These are phyloP conservation scores for Pichia sp. DNA, from an alignment of 1,139 yeast species.

Conservation along the genomic window DNA sequence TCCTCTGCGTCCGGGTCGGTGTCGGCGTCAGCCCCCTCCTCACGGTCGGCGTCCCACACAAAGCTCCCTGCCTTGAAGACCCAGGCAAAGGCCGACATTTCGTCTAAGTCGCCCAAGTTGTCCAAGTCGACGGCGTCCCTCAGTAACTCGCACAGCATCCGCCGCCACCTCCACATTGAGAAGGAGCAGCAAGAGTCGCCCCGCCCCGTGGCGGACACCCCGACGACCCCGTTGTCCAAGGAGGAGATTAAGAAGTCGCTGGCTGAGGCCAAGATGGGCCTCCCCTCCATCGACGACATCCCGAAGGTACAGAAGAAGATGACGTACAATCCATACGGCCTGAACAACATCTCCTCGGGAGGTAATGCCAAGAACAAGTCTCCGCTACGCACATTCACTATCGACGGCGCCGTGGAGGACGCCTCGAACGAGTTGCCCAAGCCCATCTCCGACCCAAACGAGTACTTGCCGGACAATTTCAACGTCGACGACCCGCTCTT, in stretches of 20 bases:
- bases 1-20: not conserved
- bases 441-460: conserved; percentile 69
- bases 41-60: conserved; percentile 4
- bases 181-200: not conserved
- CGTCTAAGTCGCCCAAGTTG: not conserved
- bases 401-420: conserved; percentile 34
- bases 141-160: not conserved
- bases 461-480: conserved; percentile 51
- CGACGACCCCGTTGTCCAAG: conserved; percentile 9
- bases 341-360: conserved; percentile 18
- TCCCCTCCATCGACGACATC: conserved; percentile 28
- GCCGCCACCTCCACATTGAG: conserved; percentile 5
- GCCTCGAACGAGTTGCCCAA: conserved; percentile 47
- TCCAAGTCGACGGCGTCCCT: not conserved
- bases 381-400: conserved; percentile 8
- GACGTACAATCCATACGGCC: conserved; percentile 33
- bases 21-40: not conserved
- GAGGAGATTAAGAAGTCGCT: conserved; percentile 15
- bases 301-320: conserved; percentile 23
- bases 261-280: conserved; percentile 21
- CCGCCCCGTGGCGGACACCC: not conserved
- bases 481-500: conserved; percentile 49
- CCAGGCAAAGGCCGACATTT: not conserved
- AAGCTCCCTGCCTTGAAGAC: not conserved
- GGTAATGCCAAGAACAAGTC: not conserved